Evolutionary conservation across 2,329 filamentous ascomycete species (phyloP), one percentile per base, ranked within the genome.

Genomic region (Ophiostoma sp.): DNA sequence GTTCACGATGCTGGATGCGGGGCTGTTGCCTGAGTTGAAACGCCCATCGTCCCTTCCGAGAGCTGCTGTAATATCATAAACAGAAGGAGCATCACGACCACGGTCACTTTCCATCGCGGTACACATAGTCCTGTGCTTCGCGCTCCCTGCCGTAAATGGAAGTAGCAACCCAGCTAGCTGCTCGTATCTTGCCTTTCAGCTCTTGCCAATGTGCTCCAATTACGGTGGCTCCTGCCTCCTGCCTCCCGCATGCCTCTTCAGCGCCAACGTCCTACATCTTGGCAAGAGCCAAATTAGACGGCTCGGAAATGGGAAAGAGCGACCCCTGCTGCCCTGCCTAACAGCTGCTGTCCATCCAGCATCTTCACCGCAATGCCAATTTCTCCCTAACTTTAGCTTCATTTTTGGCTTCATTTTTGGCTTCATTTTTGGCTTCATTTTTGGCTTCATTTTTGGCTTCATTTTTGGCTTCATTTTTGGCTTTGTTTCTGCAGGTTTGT

Each of bases 381-480:
- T 55, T 55, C 49, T 27, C 49, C 49, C 27, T 18, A 55, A 18
- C 49, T 55, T 55, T 55, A 55, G 49, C 49, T 55, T 55, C 49
- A 55, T 27, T 11, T 55, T 55, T 27, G 18, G 7, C 49, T 55
- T 55, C 27, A 18, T 55, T 36, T 55, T 55, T 55, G 49, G 27
- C 27, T 27, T 27, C 27, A 27, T 27, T 27, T 27, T 27, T 27
- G 27, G 27, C 27, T 27, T 27, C 27, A 27, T 27, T 27, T 27
- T 27, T 27, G 27, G 27, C 27, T 27, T 27, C 27, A 27, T 27
- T 27, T 27, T 27, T 27, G 27, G 27, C 27, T 27, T 27, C 27
- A 27, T 27, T 27, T 27, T 27, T 27, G 27, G 27, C 27, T 27
- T 27, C 27, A 27, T 27, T 27, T 27, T 27, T 27, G 27, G 7